These are phyloP conservation scores for Keqinozyma sinolaborantium DNA, from an alignment of 1,139 yeast species.

Conservation along the genomic window DNA sequence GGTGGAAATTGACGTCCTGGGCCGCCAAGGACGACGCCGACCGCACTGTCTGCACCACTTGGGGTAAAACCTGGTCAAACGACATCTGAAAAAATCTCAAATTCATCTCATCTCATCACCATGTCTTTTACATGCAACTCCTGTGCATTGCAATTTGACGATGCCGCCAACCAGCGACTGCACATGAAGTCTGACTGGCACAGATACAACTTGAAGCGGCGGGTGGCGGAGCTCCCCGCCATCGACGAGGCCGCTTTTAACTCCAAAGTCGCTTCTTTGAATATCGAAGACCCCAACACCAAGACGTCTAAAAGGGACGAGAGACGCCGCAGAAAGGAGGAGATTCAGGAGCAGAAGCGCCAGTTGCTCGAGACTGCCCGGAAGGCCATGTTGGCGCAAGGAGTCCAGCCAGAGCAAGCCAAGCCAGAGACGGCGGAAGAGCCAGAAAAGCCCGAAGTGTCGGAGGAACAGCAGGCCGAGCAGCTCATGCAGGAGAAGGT, in stretches of 20 bases:
- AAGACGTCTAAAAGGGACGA: constrained; percentile 58
- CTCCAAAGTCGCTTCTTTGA: constrained; percentile 39
- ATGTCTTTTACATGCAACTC: constrained; percentile 43
- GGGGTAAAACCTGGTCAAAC: constrained; percentile 30
- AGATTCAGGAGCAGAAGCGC: constrained; percentile 57
- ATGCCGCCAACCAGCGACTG: constrained; percentile 38
- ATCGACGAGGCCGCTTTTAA: constrained; percentile 48
- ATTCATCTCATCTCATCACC: constrained; percentile 1
- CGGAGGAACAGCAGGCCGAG: constrained; percentile 47
- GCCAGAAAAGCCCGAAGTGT: constrained; percentile 16
- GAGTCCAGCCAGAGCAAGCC: constrained; percentile 11
- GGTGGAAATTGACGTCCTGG: constrained; percentile 75
- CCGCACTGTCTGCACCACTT: constrained; percentile 56
- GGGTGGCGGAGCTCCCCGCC: constrained; percentile 57
- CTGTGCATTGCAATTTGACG: constrained; percentile 38
- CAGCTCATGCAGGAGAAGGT: constrained; percentile 53
- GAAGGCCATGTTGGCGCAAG: constrained; percentile 36
- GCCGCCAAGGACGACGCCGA: constrained; percentile 71
- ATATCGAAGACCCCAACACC: constrained; percentile 15
- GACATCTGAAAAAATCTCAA: constrained; percentile 4
- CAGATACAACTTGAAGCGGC: constrained; percentile 57
- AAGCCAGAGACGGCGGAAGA: constrained; percentile 6
- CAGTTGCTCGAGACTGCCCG: constrained; percentile 60
- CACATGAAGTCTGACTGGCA: constrained; percentile 77
- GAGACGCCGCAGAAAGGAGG: constrained; percentile 64